Percentiles rank a stretch among this genome's conserved stretches.
These are phyloP conservation scores for Cytospora schulzeri DNA, from an alignment of 2,329 filamentous ascomycete genomes.

Conservation along the genomic window DNA sequence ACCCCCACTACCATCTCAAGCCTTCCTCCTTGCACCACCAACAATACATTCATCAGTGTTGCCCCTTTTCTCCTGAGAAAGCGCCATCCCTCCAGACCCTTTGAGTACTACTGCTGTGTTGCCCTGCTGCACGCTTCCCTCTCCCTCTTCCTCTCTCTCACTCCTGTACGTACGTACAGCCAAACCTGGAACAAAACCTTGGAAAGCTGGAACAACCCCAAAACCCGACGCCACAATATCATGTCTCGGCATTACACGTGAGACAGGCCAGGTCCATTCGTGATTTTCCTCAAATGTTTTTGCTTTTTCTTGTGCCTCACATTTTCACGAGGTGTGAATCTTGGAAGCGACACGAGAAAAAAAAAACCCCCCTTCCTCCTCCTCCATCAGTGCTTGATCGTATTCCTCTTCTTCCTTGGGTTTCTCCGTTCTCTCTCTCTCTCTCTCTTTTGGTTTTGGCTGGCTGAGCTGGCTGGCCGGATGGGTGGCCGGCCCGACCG, in stretches of 20 bases:
- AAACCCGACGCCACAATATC: not conserved
- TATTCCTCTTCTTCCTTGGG: too few relatives aligned
- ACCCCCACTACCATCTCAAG: not conserved
- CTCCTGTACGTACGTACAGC: too few relatives aligned
- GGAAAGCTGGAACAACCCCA: not conserved
- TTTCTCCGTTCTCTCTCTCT: not conserved
- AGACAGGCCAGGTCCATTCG: too few relatives aligned
- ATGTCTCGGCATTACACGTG: not conserved
- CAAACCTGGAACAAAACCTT: not conserved
- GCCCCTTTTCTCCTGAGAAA: not conserved
- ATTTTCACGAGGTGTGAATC: not conserved
- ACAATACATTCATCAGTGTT: not conserved
- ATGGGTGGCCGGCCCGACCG: not conserved
- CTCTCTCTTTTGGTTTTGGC: too few relatives aligned
- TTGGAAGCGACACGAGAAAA: not conserved
- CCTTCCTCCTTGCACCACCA: not conserved
- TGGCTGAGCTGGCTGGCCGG: too few relatives aligned
- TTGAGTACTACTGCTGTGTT: too few relatives aligned
- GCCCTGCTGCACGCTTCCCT: too few relatives aligned
- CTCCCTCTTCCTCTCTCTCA: too few relatives aligned
- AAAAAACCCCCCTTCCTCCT: too few relatives aligned
- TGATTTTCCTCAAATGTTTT: too few relatives aligned
- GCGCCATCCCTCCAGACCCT: too few relatives aligned
- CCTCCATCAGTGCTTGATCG: not conserved
- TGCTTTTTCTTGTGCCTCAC: not conserved